A percentile compares a stretch with the other conserved stretches of the same genome.
Conservation (phyloP, 1,284 basidiomycete species). For the Inonotus obliquus region DNA sequence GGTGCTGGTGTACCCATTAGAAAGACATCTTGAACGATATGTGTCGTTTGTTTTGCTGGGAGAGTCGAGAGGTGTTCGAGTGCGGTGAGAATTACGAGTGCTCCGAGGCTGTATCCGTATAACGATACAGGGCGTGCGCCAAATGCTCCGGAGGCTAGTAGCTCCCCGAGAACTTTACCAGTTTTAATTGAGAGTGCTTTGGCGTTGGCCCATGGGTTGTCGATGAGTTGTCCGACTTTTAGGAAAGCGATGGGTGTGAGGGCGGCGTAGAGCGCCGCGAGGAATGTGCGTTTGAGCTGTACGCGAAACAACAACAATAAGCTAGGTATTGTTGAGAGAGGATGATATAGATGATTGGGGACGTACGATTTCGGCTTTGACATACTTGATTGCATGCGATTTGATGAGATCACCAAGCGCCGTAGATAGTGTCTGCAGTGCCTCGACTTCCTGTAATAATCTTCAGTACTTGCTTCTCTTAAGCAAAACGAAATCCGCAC, state of each 20-base stretch:
- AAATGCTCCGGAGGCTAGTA: constrained; percentile 47
- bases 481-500: not conserved
- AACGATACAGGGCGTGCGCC: constrained; percentile 54
- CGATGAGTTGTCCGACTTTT: constrained; percentile 51
- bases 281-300: constrained; percentile 42
- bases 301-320: not conserved
- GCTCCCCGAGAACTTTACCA: constrained; percentile 50
- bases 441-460: constrained; percentile 46
- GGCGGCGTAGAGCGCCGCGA: constrained; percentile 44
- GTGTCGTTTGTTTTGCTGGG: constrained; percentile 37
- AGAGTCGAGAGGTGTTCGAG: constrained; percentile 35
- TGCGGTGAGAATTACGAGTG: constrained; percentile 50
- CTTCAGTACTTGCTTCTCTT: not conserved
- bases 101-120: constrained; percentile 53
- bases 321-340: not conserved
- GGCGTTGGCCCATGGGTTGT: constrained; percentile 59
- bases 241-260: constrained; percentile 50
- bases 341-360: not conserved
- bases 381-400: constrained; percentile 46
- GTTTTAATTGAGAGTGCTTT: constrained; percentile 47
- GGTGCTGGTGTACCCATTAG: constrained; percentile 69
- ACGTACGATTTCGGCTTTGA: constrained; percentile 38
- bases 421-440: constrained; percentile 43
- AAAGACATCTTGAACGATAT: constrained; percentile 70
- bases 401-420: constrained; percentile 44